A percentile compares a stretch with the other conserved stretches of the same genome.
phyloP scores from a whole-genome alignment of 805 yeast species.

The Yamadazyma philogaea region DNA sequence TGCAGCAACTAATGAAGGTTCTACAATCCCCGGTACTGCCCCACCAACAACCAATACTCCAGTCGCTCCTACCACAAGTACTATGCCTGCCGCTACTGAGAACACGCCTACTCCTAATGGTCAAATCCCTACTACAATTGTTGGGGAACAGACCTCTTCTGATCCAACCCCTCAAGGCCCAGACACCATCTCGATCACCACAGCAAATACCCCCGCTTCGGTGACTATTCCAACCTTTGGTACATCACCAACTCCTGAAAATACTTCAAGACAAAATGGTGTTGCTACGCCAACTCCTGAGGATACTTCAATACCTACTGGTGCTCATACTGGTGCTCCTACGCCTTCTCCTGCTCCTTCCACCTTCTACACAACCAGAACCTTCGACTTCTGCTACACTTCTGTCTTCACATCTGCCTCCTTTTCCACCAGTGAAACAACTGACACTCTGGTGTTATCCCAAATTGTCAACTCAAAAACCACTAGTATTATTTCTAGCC shows the following conservation, averaged over 20 bases:
- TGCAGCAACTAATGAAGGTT: not conserved
- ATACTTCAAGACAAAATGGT: no score
- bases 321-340: no score
- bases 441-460: constrained; percentile 4
- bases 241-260: no score
- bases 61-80: not conserved
- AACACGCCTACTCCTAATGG: no score
- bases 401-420: constrained; percentile 3
- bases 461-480: constrained; percentile 4
- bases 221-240: not conserved
- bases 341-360: constrained; percentile 7
- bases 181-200: constrained; percentile 4
- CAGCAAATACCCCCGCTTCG: not conserved
- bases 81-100: not conserved
- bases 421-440: constrained; percentile 2
- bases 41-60: not conserved
- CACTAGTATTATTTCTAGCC: not conserved
- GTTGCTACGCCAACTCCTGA: constrained; percentile 1
- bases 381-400: constrained; percentile 5
- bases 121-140: no score
- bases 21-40: not conserved
- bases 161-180: no score
- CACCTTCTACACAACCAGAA: constrained; percentile 6
- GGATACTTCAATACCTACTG: not conserved
- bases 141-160: no score